Conservation (phyloP, 495 filamentous ascomycete species). For the Neurospora sp. region DNA sequence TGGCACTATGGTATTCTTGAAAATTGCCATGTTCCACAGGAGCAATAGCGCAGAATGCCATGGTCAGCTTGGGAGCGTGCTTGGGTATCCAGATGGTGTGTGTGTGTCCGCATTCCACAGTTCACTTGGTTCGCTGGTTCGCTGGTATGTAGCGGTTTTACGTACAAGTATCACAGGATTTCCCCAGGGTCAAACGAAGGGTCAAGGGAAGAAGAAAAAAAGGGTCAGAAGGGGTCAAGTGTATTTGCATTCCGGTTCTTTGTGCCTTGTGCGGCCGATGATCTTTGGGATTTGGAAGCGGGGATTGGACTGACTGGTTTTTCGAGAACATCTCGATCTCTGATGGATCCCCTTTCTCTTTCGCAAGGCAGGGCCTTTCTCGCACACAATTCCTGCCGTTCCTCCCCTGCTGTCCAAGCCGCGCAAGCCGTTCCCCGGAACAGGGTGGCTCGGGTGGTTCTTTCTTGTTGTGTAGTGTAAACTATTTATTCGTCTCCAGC, state of each 20-base stretch:
- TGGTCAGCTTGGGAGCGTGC: background rate
- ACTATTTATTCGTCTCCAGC: background rate
- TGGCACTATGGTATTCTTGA: conserved; percentile 12
- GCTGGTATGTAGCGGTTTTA: background rate
- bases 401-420: background rate
- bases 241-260: background rate
- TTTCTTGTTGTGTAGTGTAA: background rate
- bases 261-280: background rate
- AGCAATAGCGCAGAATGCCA: conserved; percentile 4
- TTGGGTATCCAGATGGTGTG: background rate
- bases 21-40: conserved; percentile 17
- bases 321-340: background rate
- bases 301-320: background rate
- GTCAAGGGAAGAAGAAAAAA: background rate
- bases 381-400: background rate
- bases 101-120: background rate
- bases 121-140: background rate
- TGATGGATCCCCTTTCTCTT: background rate
- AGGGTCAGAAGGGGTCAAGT: background rate
- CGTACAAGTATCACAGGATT: background rate
- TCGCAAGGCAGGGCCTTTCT: background rate
- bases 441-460: background rate
- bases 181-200: background rate
- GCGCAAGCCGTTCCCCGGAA: background rate
- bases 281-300: background rate